Conservation (phyloP, 2,329 filamentous ascomycete genomes). For the Harringtonia lauricola region DNA sequence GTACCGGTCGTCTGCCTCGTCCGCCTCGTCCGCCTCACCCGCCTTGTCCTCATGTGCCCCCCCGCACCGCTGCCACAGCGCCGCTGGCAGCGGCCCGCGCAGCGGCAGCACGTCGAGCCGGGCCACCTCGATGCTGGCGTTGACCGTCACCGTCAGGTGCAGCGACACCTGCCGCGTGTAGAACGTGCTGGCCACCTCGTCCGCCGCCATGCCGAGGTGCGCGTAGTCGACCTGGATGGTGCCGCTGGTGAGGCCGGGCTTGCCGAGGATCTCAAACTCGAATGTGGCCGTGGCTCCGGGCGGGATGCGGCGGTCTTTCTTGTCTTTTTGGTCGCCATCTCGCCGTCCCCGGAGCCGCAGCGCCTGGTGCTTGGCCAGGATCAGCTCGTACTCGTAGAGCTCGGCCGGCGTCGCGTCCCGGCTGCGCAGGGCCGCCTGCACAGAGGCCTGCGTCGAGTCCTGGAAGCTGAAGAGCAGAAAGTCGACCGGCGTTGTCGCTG, state of each 20-base stretch:
- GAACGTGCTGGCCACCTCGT: conserved; percentile 60
- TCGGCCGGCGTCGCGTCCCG: conserved; percentile 70
- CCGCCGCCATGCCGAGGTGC: conserved; percentile 58
- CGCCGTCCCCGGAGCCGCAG: conserved; percentile 36
- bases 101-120: conserved; percentile 72
- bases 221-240: conserved; percentile 81
- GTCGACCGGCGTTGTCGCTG: conserved; percentile 59
- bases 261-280: conserved; percentile 75
- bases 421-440: conserved; percentile 64
- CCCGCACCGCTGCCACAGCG: conserved; percentile 39
- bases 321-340: conserved; percentile 7
- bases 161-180: conserved; percentile 76
- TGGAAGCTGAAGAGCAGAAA: conserved; percentile 82
- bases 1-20: conserved; percentile 43
- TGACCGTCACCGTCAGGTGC: conserved; percentile 79
- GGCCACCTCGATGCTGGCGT: conserved; percentile 75
- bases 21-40: conserved; percentile 18
- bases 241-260: conserved; percentile 70
- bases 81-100: conserved; percentile 50
- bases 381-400: conserved; percentile 75
- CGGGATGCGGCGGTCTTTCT: conserved; percentile 51
- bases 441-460: conserved; percentile 70
- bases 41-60: conserved; percentile 21
- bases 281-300: conserved; percentile 61
- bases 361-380: conserved; percentile 64